Percentiles rank a stretch among this genome's conserved stretches.
Conservation (phyloP, 192 early-diverging fungal genomes). For the Podila verticillata region DNA sequence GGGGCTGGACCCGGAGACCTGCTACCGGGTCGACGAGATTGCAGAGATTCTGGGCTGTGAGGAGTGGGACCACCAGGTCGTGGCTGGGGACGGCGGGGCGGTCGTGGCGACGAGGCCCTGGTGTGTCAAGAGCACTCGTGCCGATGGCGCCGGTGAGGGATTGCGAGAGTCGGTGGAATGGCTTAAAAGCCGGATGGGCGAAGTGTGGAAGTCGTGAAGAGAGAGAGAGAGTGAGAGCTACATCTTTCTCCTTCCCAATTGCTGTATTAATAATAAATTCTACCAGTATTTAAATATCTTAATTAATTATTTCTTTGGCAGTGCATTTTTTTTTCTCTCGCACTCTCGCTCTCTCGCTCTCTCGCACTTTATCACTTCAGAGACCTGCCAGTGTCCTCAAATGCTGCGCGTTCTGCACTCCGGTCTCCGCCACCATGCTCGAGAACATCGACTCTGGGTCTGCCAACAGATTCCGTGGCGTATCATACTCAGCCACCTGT, state of each 20-base stretch:
- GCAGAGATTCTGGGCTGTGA: slow-evolving; percentile 50
- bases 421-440: slow-evolving; percentile 83
- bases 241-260: too few species aligned
- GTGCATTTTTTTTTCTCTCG: too few species aligned
- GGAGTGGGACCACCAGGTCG: slow-evolving; percentile 25
- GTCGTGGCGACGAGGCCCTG: slow-evolving; percentile 17
- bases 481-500: slow-evolving; percentile 81
- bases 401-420: slow-evolving; percentile 55
- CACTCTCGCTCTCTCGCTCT: too few species aligned
- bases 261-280: too few species aligned
- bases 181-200: slow-evolving; percentile 49
- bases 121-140: slow-evolving; percentile 49
- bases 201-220: slow-evolving; percentile 16
- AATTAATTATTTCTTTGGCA: too few species aligned
- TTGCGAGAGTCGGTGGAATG: slow-evolving; percentile 41
- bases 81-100: neutral
- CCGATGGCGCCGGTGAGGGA: slow-evolving; percentile 37
- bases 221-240: too few species aligned
- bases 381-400: slow-evolving; percentile 26
- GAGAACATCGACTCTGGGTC: slow-evolving; percentile 71
- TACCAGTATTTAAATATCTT: too few species aligned
- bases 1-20: slow-evolving; percentile 37
- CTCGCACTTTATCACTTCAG: too few species aligned
- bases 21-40: slow-evolving; percentile 49
- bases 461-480: slow-evolving; percentile 73